A percentile compares a stretch with the other conserved stretches of the same genome.
These are phyloP conservation scores for Aspergillus viridinutans DNA, from an alignment of 2,329 filamentous ascomycete genomes.

Conservation along the genomic window DNA sequence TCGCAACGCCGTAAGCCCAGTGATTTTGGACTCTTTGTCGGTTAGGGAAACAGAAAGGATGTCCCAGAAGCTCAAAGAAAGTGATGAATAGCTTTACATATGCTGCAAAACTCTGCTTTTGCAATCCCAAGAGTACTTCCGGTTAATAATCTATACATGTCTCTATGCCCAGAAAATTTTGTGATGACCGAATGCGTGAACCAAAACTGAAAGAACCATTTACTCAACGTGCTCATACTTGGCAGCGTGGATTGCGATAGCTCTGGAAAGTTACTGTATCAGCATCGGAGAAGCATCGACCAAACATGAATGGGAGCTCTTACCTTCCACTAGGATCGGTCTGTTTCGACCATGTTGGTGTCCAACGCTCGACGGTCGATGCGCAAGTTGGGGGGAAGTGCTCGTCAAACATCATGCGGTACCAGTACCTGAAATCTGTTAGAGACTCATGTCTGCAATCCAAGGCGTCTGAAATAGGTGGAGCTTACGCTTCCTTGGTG, in stretches of 20 bases:
- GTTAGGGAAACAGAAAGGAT: background rate
- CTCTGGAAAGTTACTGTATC: constrained; percentile 45
- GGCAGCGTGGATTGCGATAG: constrained; percentile 69
- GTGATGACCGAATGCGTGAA: constrained; percentile 8
- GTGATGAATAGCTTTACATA: background rate
- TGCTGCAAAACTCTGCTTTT: constrained; percentile 13
- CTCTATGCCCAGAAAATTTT: constrained; percentile 23
- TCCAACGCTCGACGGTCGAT: constrained; percentile 92
- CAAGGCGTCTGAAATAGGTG: background rate
- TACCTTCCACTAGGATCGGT: constrained; percentile 90
- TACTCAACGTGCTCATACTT: constrained; percentile 60
- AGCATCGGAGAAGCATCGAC: constrained; percentile 1
- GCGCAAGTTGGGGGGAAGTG: constrained; percentile 93
- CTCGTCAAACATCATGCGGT: constrained; percentile 97
- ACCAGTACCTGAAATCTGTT: constrained; percentile 70
- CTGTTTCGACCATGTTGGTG: constrained; percentile 95
- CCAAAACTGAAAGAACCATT: constrained; percentile 11
- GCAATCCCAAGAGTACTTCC: constrained; percentile 11
- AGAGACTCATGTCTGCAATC: constrained; percentile 6
- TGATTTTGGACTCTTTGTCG: constrained; percentile 3
- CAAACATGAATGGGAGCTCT: constrained; percentile 19
- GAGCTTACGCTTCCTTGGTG: constrained; percentile 83
- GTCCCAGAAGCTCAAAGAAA: background rate
- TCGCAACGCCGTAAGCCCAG: constrained; percentile 6
- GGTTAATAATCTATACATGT: constrained; percentile 21